phyloP scores from a whole-genome alignment of 148 eudicot genomes.

The Spergularia marina region DNA sequence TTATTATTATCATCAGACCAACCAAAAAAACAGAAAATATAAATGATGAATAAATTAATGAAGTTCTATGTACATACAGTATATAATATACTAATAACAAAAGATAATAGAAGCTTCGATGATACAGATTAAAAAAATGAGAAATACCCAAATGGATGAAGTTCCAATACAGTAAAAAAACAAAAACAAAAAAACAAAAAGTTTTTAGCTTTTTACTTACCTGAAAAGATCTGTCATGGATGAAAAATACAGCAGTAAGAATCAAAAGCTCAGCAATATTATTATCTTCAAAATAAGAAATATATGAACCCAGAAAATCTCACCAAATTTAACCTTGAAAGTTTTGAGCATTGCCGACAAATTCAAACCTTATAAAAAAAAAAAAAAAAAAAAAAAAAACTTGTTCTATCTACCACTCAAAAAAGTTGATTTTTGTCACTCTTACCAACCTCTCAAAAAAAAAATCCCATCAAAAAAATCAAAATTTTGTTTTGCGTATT shows the following conservation, averaged over 20 bases:
- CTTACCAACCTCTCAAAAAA: not conserved
- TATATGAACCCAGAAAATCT: not conserved
- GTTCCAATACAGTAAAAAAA: too few relatives aligned
- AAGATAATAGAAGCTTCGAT: not conserved
- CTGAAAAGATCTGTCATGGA: constrained; percentile 21
- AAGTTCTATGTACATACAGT: too few relatives aligned
- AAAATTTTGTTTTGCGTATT: not conserved
- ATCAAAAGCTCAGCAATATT: constrained; percentile 5
- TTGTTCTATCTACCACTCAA: not conserved
- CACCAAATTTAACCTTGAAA: constrained; percentile 1
- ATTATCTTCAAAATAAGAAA: not conserved
- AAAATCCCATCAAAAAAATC: not conserved
- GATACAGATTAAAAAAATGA: not conserved
- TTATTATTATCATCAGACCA: not conserved
- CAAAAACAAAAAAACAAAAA: not conserved
- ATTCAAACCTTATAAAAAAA: not conserved
- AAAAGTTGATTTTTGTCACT: not conserved
- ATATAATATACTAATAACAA: not conserved
- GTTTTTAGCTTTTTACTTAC: not conserved
- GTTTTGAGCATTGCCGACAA: constrained; percentile 23
- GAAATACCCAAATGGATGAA: not conserved
- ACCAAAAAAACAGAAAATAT: not conserved
- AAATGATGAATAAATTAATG: too few relatives aligned
- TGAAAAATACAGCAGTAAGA: constrained; percentile 4
- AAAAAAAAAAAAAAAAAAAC: not conserved